Base-by-base conservation (phyloP, 2,329 filamentous ascomycete genomes). In the Epichloe scottii region DNA sequence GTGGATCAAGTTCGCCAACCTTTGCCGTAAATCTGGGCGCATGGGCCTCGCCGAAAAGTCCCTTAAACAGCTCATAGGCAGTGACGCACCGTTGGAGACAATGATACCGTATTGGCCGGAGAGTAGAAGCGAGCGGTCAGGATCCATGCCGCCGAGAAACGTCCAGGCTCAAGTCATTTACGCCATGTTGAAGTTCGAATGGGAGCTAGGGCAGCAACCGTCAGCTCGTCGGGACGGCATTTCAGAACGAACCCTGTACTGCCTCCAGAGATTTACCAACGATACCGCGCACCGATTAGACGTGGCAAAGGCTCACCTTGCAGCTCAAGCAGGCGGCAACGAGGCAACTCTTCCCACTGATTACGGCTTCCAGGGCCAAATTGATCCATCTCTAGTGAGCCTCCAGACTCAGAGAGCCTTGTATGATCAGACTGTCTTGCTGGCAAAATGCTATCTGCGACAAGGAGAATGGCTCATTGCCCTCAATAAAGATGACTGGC, bases 1-100 rank as follows among this genome's bases (percentile, higher is more conserved):
- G 89, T 96, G 90, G 83, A 97, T 98, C 73, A 99, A 98, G 66
- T 98, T 96, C 65, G 88, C 93, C 61, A 98, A 97, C 61, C 80
- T 98, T 5, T 99, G 94, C 68, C 87, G 94, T 61, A 99, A 98
- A 68, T 95, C 91, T 43, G 87, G 89, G 52, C 85, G 93, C 33
- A 90, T 91, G 76, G 91, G 93, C 10, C 78, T 99, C 46, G 93
- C 93, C 1, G 93, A 98, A 70, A 94, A 95, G 70, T 94, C 90
- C 11, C 73, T 99, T 49, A 90, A 93, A 64, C 88, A 89, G 54
- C 75, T 98, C n/a, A 85, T 96, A 51, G 86, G 84, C 30, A 81
- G 76, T 46, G 81, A 89, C 14, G 75, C 78, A 19, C 74, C 77
- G 35, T 72, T 85, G 19, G 78, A 85, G 54, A 68, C 69, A 3